Conservation (phyloP, 225 moss, liverwort and hornwort genomes). For the Polytrichum formosum region DNA sequence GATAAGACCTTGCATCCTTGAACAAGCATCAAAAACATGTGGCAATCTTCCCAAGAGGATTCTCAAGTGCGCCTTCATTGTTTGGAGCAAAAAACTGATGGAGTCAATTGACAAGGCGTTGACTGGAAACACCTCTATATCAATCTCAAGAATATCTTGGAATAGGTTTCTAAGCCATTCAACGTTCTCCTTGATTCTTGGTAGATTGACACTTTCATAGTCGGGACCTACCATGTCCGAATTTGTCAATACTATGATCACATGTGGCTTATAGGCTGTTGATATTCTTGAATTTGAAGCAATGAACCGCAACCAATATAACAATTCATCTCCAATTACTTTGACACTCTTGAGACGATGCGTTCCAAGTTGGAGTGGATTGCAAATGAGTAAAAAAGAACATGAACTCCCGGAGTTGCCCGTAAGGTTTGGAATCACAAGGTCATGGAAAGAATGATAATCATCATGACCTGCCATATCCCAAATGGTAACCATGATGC, state of each 20-base stretch:
- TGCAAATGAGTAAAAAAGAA: constrained; percentile 24
- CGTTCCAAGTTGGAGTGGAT: neutral
- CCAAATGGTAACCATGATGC: constrained; percentile 23
- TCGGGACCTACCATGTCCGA: neutral
- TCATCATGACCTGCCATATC: constrained; percentile 41
- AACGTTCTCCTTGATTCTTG: neutral
- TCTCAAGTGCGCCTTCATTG: neutral
- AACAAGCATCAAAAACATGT: neutral
- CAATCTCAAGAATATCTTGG: neutral
- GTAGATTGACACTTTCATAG: neutral
- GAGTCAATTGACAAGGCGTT: neutral
- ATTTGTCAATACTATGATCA: constrained; percentile 1
- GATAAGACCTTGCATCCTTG: neutral
- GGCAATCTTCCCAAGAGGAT: neutral
- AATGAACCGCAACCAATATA: constrained; percentile 14
- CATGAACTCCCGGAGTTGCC: constrained; percentile 10
- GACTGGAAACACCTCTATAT: neutral
- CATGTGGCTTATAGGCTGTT: neutral
- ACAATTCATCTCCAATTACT: neutral
- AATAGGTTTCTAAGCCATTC: neutral
- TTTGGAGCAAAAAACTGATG: neutral
- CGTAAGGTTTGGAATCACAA: constrained; percentile 27
- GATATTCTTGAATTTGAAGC: constrained; percentile 10
- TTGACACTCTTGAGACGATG: neutral
- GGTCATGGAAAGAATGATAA: constrained; percentile 39